These are phyloP conservation scores for Gryganskiella cystojenkinii DNA, from an alignment of 192 early-diverging fungal species.

Conservation along the genomic window DNA sequence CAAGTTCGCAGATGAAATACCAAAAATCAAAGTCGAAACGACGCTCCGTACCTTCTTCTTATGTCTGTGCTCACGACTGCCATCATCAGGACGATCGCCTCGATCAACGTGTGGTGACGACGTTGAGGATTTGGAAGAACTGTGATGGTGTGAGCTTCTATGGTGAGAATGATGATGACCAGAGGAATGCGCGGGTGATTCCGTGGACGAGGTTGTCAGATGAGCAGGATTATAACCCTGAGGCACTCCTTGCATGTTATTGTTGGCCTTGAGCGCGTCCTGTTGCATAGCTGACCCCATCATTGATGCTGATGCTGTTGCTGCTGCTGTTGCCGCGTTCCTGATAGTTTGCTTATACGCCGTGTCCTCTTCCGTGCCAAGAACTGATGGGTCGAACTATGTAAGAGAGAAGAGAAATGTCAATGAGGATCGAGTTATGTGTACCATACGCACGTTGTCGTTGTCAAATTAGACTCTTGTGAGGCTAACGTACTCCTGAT, in stretches of 20 bases:
- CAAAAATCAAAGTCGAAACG: not conserved
- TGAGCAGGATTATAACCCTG: constrained; percentile 15
- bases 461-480: not conserved
- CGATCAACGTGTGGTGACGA: constrained; percentile 44
- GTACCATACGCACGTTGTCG: not conserved
- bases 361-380: constrained; percentile 39
- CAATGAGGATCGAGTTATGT: not conserved
- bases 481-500: constrained; percentile 28
- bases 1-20: not conserved
- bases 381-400: constrained; percentile 45
- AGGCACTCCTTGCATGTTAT: constrained; percentile 5
- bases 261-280: constrained; percentile 12
- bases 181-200: constrained; percentile 12
- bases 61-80: constrained; percentile 38
- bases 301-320: no score
- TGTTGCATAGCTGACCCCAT: not conserved
- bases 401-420: not conserved
- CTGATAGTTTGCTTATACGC: constrained; percentile 12
- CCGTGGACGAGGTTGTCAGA: not conserved
- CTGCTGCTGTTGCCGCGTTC: not conserved
- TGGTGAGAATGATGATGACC: constrained; percentile 16
- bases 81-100: constrained; percentile 39
- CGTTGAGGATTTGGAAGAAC: constrained; percentile 40
- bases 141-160: constrained; percentile 14
- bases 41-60: constrained; percentile 44